Evolutionary conservation across 1,139 yeast species (phyloP).

Genomic region (Saccharomyces hybrid): DNA sequence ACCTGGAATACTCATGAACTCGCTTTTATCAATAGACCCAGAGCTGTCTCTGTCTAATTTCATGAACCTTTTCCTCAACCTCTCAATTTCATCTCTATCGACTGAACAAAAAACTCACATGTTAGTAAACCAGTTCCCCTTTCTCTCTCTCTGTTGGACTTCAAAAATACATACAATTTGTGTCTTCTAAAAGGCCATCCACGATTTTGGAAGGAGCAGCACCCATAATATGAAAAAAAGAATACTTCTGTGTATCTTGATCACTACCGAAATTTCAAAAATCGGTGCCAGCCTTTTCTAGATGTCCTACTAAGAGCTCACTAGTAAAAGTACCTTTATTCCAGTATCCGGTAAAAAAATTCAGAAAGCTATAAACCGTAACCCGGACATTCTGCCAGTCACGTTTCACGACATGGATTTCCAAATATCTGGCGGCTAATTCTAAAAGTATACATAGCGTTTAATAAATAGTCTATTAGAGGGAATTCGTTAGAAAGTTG

Average conservation of each 20-base stretch:
- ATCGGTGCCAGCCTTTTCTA: neutral
- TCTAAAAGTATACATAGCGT: neutral
- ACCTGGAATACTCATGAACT: constrained; percentile 89
- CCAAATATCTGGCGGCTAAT: neutral
- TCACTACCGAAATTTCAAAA: neutral
- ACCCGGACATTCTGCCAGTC: neutral
- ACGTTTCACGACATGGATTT: neutral
- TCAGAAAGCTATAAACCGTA: too few relatives aligned
- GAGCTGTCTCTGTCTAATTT: constrained; percentile 88
- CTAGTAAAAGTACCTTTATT: neutral
- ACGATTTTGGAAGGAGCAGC: constrained; percentile 58
- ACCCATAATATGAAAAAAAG: constrained; percentile 43
- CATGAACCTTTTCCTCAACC: constrained; percentile 88
- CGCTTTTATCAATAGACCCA: constrained; percentile 86
- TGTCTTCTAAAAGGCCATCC: constrained; percentile 64
- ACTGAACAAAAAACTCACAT: constrained; percentile 31
- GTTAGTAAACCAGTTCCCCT: neutral
- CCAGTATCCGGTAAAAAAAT: neutral
- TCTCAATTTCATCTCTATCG: constrained; percentile 83
- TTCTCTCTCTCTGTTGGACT: neutral
- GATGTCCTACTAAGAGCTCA: neutral
- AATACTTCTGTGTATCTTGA: neutral
- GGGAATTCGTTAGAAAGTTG: neutral
- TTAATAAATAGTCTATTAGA: neutral
- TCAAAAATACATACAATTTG: constrained; percentile 44